Evolutionary conservation across 2,329 filamentous ascomycete species (phyloP).

Genomic region (Tolypocladium ovalisporum): DNA sequence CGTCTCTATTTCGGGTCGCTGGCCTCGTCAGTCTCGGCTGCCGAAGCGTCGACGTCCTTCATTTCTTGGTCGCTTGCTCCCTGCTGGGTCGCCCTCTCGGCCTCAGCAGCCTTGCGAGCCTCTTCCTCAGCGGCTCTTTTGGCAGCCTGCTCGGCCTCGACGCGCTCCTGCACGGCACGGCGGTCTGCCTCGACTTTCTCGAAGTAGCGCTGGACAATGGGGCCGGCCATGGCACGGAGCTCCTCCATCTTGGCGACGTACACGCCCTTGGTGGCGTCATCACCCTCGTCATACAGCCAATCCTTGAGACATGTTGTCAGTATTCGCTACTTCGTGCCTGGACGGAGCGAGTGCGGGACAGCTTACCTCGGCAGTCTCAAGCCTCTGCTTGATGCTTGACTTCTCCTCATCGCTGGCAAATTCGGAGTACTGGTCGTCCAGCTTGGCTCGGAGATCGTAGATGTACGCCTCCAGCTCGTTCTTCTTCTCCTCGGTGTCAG

Average conservation of each 20-base stretch:
- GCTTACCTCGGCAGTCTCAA: constrained; percentile 79
- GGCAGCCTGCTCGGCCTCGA: constrained; percentile 67
- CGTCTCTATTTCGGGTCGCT: constrained; percentile 22
- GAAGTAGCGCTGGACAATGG: constrained; percentile 87
- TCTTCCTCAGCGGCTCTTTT: constrained; percentile 55
- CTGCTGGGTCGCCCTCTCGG: constrained; percentile 36
- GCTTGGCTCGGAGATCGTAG: constrained; percentile 92
- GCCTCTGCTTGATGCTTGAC: constrained; percentile 70
- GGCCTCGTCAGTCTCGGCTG: constrained; percentile 39
- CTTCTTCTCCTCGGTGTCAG: constrained; percentile 98
- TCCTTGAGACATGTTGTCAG: constrained; percentile 50
- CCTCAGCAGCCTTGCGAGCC: constrained; percentile 41
- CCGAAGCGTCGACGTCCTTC: constrained; percentile 47
- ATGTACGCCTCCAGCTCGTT: constrained; percentile 98
- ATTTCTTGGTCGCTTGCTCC: constrained; percentile 48
- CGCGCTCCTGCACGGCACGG: constrained; percentile 62
- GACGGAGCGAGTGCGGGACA: background rate
- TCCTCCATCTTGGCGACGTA: constrained; percentile 96
- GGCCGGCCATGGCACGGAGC: constrained; percentile 80
- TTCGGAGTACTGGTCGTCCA: constrained; percentile 82
- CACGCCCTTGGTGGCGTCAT: constrained; percentile 85
- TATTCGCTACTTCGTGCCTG: background rate
- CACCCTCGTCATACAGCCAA: constrained; percentile 96
- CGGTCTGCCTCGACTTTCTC: constrained; percentile 88
- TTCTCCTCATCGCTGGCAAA: constrained; percentile 91